These are phyloP conservation scores for Peronosclerospora sorghi DNA, from an alignment of 352 stramenopile genomes.

Conservation along the genomic window DNA sequence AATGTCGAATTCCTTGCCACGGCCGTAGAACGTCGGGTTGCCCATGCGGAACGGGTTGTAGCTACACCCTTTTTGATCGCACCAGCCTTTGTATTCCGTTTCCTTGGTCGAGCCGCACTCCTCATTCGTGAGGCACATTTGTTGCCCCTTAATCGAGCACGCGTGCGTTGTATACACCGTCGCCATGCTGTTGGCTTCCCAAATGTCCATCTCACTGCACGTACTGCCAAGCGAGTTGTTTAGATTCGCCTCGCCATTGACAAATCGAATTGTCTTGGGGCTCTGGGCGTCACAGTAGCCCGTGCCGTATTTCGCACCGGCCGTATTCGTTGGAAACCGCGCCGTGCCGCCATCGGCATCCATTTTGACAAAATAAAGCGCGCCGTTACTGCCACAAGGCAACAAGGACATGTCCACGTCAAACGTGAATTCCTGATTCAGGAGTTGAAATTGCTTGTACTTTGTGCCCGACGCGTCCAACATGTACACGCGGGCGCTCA, in stretches of 20 bases:
- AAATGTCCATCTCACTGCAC: constrained; percentile 51
- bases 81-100: constrained; percentile 12
- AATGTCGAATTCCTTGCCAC: constrained; percentile 8
- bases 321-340: constrained; percentile 9
- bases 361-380: too few relatives aligned
- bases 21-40: constrained; percentile 18
- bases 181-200: too few relatives aligned
- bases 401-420: constrained; percentile 42
- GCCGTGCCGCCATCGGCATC: constrained; percentile 30
- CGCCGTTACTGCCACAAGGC: constrained; percentile 39
- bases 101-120: constrained; percentile 14
- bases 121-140: constrained; percentile 1
- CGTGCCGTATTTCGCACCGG: constrained; percentile 14
- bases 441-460: constrained; percentile 41
- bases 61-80: constrained; percentile 19
- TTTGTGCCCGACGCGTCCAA: constrained; percentile 12
- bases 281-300: constrained; percentile 45
- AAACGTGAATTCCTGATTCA: constrained; percentile 59
- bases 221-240: constrained; percentile 38
- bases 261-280: constrained; percentile 46
- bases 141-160: constrained; percentile 12
- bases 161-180: constrained; percentile 37
- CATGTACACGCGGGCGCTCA: constrained; percentile 47
- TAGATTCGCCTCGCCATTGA: constrained; percentile 47
- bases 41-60: constrained; percentile 22